Evolutionary conservation across 2,329 filamentous ascomycete species (phyloP), one percentile per base, ranked within the genome.

Genomic region (Colletotrichum liaoningense): DNA sequence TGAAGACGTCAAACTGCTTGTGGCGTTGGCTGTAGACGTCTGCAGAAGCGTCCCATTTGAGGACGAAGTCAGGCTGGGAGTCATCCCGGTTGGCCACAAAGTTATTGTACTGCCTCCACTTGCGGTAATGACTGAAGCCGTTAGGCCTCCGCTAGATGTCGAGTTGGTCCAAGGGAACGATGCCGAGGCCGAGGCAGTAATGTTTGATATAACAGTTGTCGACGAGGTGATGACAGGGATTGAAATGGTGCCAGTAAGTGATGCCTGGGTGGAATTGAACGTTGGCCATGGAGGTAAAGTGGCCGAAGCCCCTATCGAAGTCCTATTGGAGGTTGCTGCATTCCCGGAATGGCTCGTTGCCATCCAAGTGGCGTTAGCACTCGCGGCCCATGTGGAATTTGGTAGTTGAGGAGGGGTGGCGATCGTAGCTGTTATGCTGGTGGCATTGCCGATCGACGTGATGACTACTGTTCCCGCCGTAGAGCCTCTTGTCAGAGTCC

Each of bases 191-290:
- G 55, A 56, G 5, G 22, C 30, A 28, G 28, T 55, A n/a, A 22
- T 33, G 8, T 14, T 59, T 42, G 59, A 46, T 14, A 28, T 19
- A 26, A 30, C 3, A 12, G 9, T n/a, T 11, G 19, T 22, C 2
- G 58, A 24, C 11, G 70, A 26, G 6, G 66, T 64, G 19, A 65
- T 60, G 2, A 60, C 26, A 14, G 70, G 54, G 7, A 70, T 65
- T 11, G 66, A 73, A 1, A 70, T 54, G 6, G 70, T 73, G 14
- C 70, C 66, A 3, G 67, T 46, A 11, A 67, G 28, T 7, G 71
- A 63, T 19, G 35, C 35, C 1, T n/a, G n/a, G 11, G 67, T 73
- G n/a, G 70, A 70, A 54, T 73, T 73, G 8, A 26, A 64, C 2
- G 19, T 30, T 35, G 60, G 33, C 70, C 59, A 70, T 1, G 66